Percentiles rank a stretch among this genome's conserved stretches.
Evolutionary conservation across 495 filamentous ascomycete genomes (phyloP).

Genomic region (Pyrenopolyporus hunteri): DNA sequence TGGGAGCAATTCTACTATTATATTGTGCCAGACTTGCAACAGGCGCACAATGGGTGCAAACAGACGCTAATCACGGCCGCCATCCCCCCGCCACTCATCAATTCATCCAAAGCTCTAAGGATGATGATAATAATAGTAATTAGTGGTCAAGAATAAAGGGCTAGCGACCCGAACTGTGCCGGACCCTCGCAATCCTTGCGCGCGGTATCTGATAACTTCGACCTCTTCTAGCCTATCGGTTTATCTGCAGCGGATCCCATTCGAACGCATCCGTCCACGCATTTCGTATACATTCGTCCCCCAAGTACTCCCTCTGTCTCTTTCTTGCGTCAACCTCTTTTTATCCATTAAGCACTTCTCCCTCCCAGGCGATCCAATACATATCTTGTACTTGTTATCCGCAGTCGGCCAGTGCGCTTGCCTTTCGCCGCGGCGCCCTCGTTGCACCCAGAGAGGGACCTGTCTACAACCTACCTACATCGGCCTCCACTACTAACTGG

Average conservation of each 20-base stretch:
- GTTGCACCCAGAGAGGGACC: constrained; percentile 14
- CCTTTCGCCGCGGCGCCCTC: constrained; percentile 15
- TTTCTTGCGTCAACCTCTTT: constrained; percentile 20
- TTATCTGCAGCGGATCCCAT: constrained; percentile 39
- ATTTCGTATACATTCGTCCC: constrained; percentile 23
- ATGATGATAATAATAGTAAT: constrained; percentile 14
- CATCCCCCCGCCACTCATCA: background rate
- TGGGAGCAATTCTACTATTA: constrained; percentile 4
- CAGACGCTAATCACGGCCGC: background rate
- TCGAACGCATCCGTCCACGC: constrained; percentile 28
- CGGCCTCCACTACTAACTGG: constrained; percentile 17
- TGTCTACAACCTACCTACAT: constrained; percentile 13
- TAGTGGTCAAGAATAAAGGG: constrained; percentile 11
- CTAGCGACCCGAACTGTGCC: constrained; percentile 31
- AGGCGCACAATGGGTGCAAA: too few relatives aligned
- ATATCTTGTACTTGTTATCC: constrained; percentile 37
- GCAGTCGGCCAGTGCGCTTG: constrained; percentile 2
- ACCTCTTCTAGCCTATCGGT: constrained; percentile 39
- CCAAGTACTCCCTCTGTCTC: constrained; percentile 18
- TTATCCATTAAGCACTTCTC: constrained; percentile 24
- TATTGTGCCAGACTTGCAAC: background rate
- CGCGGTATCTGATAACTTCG: constrained; percentile 37
- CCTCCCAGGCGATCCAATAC: constrained; percentile 24
- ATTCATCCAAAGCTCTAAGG: background rate
- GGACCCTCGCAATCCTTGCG: constrained; percentile 29